Evolutionary conservation across 331 rosid genomes (phyloP), one percentile per base, ranked within the genome.

Genomic region (Pyrus hybrid): DNA sequence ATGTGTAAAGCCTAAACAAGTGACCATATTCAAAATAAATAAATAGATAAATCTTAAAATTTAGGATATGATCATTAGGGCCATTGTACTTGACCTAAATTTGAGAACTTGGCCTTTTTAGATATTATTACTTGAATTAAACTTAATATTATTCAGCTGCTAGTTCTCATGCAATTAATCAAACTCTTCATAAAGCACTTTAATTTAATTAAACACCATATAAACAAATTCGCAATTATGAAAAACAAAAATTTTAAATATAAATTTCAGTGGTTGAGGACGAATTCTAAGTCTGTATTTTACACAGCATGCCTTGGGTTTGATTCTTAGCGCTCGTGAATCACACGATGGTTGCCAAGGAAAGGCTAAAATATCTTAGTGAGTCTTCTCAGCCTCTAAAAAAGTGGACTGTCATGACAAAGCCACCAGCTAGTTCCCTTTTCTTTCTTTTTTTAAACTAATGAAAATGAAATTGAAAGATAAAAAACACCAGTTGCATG

Each of bases 191-290:
- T 6, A 76, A 66, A 32, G 72, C 11, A 3, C 72, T 30, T 54
- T 75, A 49, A 49, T 70, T 49, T 70, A 6, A 21, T 35, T 33
- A 58, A 58, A 33, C 37, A 13, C 20, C 26, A 4, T 53, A 32
- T 4, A 21, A 70, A 20, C 30, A 22, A 58, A 58, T 13, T 13
- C 25, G 73, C 37, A 58, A 79, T 73, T 70, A 79, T 66, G 75
- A 79, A 79, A 49, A 53, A 70, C 18, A 33, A 68, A 49, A 54
- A 2, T 9, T 49, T 0, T 5, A 30, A 62, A 72, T 25, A 20
- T 20, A 58, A 58, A 22, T 13, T n/a, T 1, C 12, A 64, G 10
- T 8, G 41, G 41, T 0, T 35, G 11, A 35, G 3, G 41, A 35
- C 3, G 41, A 35, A 35, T 35, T 35, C 2, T 3, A 35, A 35